A percentile compares a stretch with the other conserved stretches of the same genome.
Evolutionary conservation across 495 filamentous ascomycete species (phyloP).

Genomic region (Penicillium soppii): DNA sequence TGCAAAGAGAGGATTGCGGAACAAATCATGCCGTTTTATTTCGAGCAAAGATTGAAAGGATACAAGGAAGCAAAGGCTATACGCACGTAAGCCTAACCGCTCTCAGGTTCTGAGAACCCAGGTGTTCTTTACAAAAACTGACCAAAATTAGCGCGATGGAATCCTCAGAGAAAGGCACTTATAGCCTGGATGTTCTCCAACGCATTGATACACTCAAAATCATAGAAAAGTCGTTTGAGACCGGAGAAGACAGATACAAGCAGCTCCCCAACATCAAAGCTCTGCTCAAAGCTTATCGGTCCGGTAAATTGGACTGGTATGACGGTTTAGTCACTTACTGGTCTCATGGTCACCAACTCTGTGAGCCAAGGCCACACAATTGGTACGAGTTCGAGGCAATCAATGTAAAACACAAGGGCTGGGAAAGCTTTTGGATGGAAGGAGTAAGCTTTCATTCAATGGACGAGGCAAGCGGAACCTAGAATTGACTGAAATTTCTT

Average conservation of each 20-base stretch:
- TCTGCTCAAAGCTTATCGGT: neutral
- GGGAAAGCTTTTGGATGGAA: conserved; percentile 8
- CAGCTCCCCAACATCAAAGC: neutral
- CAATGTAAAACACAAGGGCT: neutral
- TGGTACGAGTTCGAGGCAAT: conserved; percentile 1
- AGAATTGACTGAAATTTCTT: too few species aligned
- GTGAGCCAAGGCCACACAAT: conserved; percentile 1
- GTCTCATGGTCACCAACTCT: conserved; percentile 2
- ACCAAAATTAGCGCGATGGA: neutral
- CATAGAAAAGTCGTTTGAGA: neutral
- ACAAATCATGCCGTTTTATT: conserved; percentile 14
- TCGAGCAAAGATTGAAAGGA: neutral
- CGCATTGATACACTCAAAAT: neutral
- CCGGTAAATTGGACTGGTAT: neutral
- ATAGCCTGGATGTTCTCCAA: neutral
- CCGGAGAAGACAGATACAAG: neutral
- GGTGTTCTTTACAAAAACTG: neutral
- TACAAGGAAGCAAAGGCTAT: neutral
- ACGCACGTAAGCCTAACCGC: neutral
- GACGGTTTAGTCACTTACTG: conserved; percentile 7
- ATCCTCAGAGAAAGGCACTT: neutral
- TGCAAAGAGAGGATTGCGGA: conserved; percentile 8
- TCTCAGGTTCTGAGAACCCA: neutral
- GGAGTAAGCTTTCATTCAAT: conserved; percentile 1
- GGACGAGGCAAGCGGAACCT: too few species aligned